phyloP scores from a whole-genome alignment of 768 basidiomycete species.

The Serendipita sp. region DNA sequence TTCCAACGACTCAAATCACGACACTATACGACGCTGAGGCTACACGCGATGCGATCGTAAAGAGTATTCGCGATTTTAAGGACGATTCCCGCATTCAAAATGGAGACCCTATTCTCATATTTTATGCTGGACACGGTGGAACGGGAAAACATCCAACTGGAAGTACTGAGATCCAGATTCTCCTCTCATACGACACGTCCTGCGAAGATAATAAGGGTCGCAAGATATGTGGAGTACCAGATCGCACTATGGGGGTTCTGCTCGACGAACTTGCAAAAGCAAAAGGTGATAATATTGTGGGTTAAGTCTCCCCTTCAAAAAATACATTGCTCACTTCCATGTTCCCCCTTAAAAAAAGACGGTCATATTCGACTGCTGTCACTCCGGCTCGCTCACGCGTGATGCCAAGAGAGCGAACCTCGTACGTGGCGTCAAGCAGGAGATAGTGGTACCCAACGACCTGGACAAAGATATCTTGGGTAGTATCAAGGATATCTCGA shows the following conservation, averaged over 20 bases:
- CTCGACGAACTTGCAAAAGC: conserved; percentile 34
- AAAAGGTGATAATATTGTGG: conserved; percentile 51
- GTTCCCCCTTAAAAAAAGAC: conserved; percentile 22
- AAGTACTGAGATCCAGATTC: conserved; percentile 22
- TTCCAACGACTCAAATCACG: conserved; percentile 43
- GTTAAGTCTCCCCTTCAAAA: conserved; percentile 9
- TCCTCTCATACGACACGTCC: no score
- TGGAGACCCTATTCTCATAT: conserved; percentile 50
- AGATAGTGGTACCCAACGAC: no score
- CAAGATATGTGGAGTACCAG: conserved; percentile 45
- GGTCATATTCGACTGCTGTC: conserved; percentile 48
- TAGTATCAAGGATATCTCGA: no score
- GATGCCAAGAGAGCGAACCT: conserved; percentile 2
- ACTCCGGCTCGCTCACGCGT: conserved; percentile 28
- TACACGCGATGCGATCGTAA: conserved; percentile 44
- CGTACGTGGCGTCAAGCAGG: no score
- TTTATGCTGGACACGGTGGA: conserved; percentile 63
- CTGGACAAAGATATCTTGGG: no score
- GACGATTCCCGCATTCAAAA: conserved; percentile 41
- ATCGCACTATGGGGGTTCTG: conserved; percentile 47
- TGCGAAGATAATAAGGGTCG: no score
- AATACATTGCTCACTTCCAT: not conserved
- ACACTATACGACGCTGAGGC: conserved; percentile 41
- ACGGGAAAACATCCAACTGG: conserved; percentile 17
- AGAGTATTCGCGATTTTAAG: conserved; percentile 39